A percentile compares a stretch with the other conserved stretches of the same genome.
phyloP scores from a whole-genome alignment of 1,284 basidiomycete species.

The Sporisorium scitamineum region DNA sequence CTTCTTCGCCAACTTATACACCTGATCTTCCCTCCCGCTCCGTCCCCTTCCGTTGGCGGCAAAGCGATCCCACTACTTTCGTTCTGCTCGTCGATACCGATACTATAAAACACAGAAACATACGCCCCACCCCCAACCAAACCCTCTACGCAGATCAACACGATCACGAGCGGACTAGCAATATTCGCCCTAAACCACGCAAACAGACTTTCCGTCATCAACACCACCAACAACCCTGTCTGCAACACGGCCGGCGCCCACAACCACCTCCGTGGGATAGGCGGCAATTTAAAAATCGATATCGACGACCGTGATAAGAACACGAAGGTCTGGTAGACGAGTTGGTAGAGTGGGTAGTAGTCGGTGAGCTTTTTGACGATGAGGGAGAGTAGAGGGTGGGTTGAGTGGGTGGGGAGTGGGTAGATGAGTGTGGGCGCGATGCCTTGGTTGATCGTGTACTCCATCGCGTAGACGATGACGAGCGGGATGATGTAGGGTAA shows the following conservation, averaged over 20 bases:
- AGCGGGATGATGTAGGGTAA: conserved; percentile 64
- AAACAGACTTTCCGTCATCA: conserved; percentile 75
- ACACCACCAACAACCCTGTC: conserved; percentile 74
- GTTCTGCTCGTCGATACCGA: conserved; percentile 47
- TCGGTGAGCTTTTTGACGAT: conserved; percentile 88
- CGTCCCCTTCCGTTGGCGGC: not conserved
- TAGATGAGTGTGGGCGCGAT: conserved; percentile 87
- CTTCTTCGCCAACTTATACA: conserved; percentile 13
- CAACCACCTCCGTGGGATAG: conserved; percentile 80
- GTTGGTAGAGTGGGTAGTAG: conserved; percentile 82
- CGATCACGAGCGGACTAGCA: conserved; percentile 63
- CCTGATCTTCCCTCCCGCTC: conserved; percentile 8
- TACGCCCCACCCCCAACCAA: conserved; percentile 61
- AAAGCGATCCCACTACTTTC: not conserved
- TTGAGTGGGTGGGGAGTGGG: conserved; percentile 78
- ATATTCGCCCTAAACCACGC: conserved; percentile 64
- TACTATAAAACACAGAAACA: conserved; percentile 62
- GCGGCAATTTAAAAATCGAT: conserved; percentile 82
- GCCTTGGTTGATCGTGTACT: conserved; percentile 69
- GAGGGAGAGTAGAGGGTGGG: conserved; percentile 77
- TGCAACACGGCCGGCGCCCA: conserved; percentile 81
- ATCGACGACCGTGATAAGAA: conserved; percentile 95
- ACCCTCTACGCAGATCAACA: conserved; percentile 64
- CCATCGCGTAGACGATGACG: conserved; percentile 66
- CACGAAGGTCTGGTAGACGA: conserved; percentile 80